Evolutionary conservation across 2,329 filamentous ascomycete genomes (phyloP).

Genomic region (Colletotrichum sp.): DNA sequence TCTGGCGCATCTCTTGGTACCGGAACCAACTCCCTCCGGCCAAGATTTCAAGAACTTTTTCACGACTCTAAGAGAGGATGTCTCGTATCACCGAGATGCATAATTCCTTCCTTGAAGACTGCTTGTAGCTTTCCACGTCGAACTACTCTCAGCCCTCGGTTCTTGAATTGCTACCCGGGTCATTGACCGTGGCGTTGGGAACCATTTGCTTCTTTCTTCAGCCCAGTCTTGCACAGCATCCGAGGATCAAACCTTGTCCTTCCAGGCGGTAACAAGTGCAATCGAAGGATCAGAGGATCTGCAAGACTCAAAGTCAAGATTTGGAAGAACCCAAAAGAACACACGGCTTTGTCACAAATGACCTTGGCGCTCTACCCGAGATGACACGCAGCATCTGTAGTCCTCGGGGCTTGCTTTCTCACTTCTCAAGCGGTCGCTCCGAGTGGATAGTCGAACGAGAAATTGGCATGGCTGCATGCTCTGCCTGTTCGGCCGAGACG

Average conservation of each 20-base stretch:
- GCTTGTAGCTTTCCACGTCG: background rate
- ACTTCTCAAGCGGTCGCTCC: background rate
- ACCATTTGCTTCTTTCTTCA: background rate
- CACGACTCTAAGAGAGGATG: background rate
- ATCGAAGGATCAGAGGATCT: background rate
- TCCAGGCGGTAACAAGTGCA: background rate
- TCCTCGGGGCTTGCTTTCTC: constrained; percentile 11
- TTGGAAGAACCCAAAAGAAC: background rate
- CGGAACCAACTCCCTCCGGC: background rate
- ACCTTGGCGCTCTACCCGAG: background rate
- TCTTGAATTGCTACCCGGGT: background rate
- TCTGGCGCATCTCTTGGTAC: background rate
- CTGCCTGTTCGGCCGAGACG: background rate
- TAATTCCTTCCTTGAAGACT: background rate
- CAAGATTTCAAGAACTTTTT: background rate
- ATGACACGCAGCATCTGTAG: constrained; percentile 8
- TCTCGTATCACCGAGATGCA: background rate
- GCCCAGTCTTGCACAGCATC: background rate
- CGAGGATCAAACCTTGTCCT: background rate
- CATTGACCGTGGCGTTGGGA: background rate
- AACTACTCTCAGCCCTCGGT: background rate
- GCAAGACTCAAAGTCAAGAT: background rate
- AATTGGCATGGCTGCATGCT: background rate
- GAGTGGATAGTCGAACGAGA: background rate
- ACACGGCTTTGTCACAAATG: background rate